phyloP scores from a whole-genome alignment of 1,284 basidiomycete genomes.

The Heterobasidion parviporum region DNA sequence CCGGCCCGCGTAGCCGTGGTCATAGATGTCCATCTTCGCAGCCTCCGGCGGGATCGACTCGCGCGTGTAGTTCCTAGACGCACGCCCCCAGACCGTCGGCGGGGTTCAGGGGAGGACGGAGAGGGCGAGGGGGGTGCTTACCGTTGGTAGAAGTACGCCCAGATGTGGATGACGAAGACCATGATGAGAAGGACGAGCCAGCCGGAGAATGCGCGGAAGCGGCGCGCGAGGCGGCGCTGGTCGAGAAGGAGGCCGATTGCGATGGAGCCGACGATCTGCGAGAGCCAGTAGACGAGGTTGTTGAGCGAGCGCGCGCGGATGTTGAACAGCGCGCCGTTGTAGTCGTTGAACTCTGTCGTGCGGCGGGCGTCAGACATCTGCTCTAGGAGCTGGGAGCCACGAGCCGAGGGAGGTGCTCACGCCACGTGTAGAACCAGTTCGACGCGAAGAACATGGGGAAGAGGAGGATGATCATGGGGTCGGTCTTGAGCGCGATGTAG shows the following conservation, averaged over 20 bases:
- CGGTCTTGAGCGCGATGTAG: slow-evolving; percentile 38
- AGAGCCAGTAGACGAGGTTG: slow-evolving; percentile 61
- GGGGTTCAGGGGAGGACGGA: not conserved
- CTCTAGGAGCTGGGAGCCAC: not conserved
- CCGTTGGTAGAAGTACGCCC: slow-evolving; percentile 67
- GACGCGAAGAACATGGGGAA: slow-evolving; percentile 52
- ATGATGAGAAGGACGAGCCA: slow-evolving; percentile 52
- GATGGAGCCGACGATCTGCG: slow-evolving; percentile 59
- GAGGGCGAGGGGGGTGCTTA: slow-evolving; percentile 22
- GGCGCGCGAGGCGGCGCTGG: slow-evolving; percentile 40
- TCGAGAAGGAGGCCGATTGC: slow-evolving; percentile 60
- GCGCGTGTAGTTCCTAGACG: slow-evolving; percentile 50
- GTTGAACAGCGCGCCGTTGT: slow-evolving; percentile 57
- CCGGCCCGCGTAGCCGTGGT: slow-evolving; percentile 39
- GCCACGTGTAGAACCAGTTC: slow-evolving; percentile 77
- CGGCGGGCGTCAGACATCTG: not conserved
- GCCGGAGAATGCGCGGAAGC: slow-evolving; percentile 54
- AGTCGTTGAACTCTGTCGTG: slow-evolving; percentile 53
- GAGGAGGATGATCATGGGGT: slow-evolving; percentile 41
- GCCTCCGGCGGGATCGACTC: slow-evolving; percentile 28
- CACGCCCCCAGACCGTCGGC: not conserved
- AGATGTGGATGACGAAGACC: slow-evolving; percentile 59
- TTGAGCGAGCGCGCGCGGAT: slow-evolving; percentile 61
- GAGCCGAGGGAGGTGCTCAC: slow-evolving; percentile 23
- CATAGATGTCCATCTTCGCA: slow-evolving; percentile 44